Evolutionary conservation across 768 basidiomycete species (phyloP).

Genomic region (Neoboletus subvelutipes): DNA sequence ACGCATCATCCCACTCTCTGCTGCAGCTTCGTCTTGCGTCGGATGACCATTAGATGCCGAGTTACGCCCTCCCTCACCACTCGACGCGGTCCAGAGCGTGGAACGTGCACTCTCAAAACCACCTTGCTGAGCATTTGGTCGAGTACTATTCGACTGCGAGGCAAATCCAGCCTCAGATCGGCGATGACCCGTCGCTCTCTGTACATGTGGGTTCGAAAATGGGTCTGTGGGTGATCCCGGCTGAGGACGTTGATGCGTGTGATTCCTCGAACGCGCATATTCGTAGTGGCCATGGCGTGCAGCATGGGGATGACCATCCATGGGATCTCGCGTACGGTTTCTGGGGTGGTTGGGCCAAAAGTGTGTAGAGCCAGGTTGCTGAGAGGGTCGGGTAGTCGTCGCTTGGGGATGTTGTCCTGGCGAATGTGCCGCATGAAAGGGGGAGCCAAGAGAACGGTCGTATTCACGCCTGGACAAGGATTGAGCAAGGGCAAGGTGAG

Average conservation of each 20-base stretch:
- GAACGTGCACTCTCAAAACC: slow-evolving; percentile 6
- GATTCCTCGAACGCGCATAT: slow-evolving; percentile 1
- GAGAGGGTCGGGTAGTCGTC: slow-evolving; percentile 27
- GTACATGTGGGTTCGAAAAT: slow-evolving; percentile 26
- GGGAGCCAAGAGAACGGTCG: slow-evolving; percentile 23
- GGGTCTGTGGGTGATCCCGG: slow-evolving; percentile 16
- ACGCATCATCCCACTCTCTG: slow-evolving; percentile 26
- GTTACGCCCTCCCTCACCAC: not conserved
- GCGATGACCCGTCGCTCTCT: slow-evolving; percentile 27
- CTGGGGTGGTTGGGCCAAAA: slow-evolving; percentile 28
- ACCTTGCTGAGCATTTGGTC: not conserved
- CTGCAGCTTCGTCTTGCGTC: slow-evolving; percentile 23
- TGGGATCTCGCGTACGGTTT: slow-evolving; percentile 19
- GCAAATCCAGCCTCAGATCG: not conserved
- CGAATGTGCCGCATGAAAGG: slow-evolving; percentile 5
- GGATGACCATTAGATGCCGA: slow-evolving; percentile 8
- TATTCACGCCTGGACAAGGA: slow-evolving; percentile 31
- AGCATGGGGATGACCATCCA: slow-evolving; percentile 6
- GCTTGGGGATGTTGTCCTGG: slow-evolving; percentile 31
- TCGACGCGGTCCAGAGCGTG: slow-evolving; percentile 5
- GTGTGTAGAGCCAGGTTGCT: slow-evolving; percentile 26
- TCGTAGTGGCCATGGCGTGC: slow-evolving; percentile 13
- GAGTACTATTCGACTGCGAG: not conserved
- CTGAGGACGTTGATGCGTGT: slow-evolving; percentile 2
- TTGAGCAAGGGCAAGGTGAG: not conserved